phyloP scores from a whole-genome alignment of 2,329 filamentous ascomycete species.

The Sporothrix variecibatus region DNA sequence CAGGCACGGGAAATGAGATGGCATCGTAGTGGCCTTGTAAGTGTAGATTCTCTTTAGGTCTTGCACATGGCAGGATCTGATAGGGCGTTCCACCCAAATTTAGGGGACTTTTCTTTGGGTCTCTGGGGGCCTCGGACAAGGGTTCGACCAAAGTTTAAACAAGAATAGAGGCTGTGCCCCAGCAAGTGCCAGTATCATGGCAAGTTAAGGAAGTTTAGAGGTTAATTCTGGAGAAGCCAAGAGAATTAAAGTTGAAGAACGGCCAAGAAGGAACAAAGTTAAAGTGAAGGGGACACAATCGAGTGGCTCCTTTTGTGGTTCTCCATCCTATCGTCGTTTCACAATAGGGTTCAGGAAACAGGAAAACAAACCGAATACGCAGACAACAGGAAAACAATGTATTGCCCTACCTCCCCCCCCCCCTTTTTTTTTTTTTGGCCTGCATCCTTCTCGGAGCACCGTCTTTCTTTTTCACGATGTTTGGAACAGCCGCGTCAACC shows the following conservation, averaged over 20 bases:
- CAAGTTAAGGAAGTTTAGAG: not conserved
- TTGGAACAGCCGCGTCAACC: not conserved
- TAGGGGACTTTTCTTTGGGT: not conserved
- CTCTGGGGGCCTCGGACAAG: not conserved
- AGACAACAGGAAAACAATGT: not conserved
- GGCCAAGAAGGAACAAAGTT: not conserved
- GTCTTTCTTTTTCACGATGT: not conserved
- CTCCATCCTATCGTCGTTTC: not conserved
- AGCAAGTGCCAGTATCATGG: not conserved
- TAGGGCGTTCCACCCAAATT: not conserved
- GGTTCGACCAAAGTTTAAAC: not conserved
- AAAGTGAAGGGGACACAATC: not conserved
- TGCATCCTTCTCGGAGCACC: not conserved
- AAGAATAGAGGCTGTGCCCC: not conserved
- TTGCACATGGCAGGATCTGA: slow-evolving; percentile 10
- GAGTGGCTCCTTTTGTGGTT: not conserved
- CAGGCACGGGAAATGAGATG: slow-evolving; percentile 3
- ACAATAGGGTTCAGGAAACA: not conserved
- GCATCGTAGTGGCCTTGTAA: not conserved
- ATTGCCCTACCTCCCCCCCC: too few relatives aligned
- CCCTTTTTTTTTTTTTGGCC: not conserved
- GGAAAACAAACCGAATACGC: not conserved
- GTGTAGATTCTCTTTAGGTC: not conserved
- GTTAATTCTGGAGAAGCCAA: not conserved
- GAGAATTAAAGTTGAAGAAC: not conserved